Conservation (phyloP, 2,329 filamentous ascomycete genomes). For the Cercospora sojina region DNA sequence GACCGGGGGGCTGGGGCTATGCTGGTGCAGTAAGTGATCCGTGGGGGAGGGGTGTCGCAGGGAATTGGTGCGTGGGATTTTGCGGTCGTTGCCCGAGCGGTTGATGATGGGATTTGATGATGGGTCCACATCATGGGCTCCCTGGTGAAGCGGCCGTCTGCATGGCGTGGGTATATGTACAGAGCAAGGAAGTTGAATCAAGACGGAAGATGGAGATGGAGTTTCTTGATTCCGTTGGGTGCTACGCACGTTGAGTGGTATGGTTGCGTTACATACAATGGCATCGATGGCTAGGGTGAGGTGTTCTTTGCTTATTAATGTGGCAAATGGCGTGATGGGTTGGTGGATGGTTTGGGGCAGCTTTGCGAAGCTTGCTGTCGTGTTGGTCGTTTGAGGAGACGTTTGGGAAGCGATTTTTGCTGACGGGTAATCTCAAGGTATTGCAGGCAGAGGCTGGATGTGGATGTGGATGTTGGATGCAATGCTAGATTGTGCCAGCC, state of each 20-base stretch:
- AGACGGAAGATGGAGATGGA: not conserved
- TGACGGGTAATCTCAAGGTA: not conserved
- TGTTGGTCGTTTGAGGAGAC: not conserved
- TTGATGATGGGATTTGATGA: not conserved
- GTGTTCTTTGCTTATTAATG: not conserved
- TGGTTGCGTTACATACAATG: not conserved
- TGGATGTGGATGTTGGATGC: not conserved
- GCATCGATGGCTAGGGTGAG: not conserved
- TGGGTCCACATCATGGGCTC: not conserved
- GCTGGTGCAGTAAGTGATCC: not conserved
- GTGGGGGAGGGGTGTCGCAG: not conserved
- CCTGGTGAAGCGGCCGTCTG: not conserved
- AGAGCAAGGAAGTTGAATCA: not conserved
- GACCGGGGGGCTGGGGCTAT: not conserved
- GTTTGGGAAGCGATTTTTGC: not conserved
- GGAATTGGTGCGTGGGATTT: not conserved
- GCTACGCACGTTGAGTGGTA: not conserved
- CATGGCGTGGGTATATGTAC: not conserved
- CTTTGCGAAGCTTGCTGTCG: not conserved
- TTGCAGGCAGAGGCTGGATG: too few relatives aligned
- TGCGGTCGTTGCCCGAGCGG: not conserved
- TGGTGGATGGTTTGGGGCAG: not conserved
- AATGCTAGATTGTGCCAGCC: not conserved
- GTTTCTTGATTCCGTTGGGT: not conserved
- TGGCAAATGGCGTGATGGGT: not conserved